A percentile compares a stretch with the other conserved stretches of the same genome.
Conservation (phyloP, 805 yeast genomes). For the Candida silvicultrix region DNA sequence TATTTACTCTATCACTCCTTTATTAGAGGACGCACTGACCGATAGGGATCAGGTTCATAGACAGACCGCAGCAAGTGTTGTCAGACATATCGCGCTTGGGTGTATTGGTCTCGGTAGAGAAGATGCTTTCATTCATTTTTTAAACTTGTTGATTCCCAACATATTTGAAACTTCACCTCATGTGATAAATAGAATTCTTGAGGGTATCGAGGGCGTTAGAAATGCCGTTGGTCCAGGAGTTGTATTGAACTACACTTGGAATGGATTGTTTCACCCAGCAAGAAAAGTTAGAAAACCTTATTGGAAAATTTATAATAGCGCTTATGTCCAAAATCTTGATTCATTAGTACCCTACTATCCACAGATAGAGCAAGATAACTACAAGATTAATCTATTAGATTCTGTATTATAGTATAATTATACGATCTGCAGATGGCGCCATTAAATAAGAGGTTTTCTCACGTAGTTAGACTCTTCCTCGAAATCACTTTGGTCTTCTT, state of each 20-base stretch:
- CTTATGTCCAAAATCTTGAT: constrained; percentile 70
- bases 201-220: constrained; percentile 69
- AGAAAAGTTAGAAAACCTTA: constrained; percentile 75
- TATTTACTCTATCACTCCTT: constrained; percentile 69
- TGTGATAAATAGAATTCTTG: constrained; percentile 76
- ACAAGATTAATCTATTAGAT: constrained; percentile 17
- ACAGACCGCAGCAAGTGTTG: constrained; percentile 89
- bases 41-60: constrained; percentile 91
- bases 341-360: constrained; percentile 84
- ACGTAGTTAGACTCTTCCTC: background rate
- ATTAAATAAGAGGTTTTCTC: background rate
- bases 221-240: constrained; percentile 72
- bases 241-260: constrained; percentile 70
- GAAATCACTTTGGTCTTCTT: too few relatives aligned
- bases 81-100: constrained; percentile 74
- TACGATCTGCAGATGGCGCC: background rate
- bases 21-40: constrained; percentile 82
- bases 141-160: constrained; percentile 83
- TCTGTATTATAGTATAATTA: constrained; percentile 4
- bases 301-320: constrained; percentile 77
- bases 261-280: constrained; percentile 93
- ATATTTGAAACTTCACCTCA: constrained; percentile 94
- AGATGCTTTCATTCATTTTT: constrained; percentile 75
- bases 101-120: constrained; percentile 72
- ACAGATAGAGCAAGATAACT: constrained; percentile 27